These are phyloP conservation scores for Suillus ampliporus DNA, from an alignment of 768 basidiomycete species.

Conservation along the genomic window DNA sequence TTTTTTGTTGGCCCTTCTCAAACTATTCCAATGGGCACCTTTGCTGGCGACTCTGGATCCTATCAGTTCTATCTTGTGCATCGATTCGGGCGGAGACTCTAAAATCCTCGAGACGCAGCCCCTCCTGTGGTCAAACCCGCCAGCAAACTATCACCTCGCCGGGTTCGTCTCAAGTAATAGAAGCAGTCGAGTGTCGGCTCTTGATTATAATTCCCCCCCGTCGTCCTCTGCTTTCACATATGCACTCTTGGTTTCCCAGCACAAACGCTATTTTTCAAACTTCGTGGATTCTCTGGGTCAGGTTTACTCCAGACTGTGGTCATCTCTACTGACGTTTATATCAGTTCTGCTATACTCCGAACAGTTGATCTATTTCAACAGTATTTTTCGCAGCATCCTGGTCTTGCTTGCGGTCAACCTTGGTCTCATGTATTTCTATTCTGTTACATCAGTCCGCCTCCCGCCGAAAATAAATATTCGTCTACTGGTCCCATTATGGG, in stretches of 20 bases:
- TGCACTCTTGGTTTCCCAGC: background rate
- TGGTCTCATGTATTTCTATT: background rate
- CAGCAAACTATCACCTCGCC: background rate
- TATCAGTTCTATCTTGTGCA: background rate
- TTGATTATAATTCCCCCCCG: background rate
- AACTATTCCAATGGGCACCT: constrained; percentile 3
- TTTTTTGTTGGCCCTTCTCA: background rate
- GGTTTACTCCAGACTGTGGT: background rate
- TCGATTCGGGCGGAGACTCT: background rate
- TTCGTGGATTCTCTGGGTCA: constrained; percentile 7
- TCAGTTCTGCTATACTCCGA: background rate
- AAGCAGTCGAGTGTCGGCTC: background rate
- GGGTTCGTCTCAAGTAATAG: background rate
- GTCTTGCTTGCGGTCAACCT: background rate
- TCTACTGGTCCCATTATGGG: background rate
- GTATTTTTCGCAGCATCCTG: background rate
- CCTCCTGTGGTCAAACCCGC: background rate
- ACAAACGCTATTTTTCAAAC: constrained; percentile 3
- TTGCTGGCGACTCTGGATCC: background rate
- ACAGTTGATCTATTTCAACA: background rate
- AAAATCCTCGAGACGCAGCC: background rate
- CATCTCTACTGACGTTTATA: background rate
- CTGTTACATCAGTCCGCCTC: background rate
- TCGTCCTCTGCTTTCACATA: background rate
- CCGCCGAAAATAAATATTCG: background rate